phyloP scores from a whole-genome alignment of 2,329 filamentous ascomycete species.

The Colletotrichum spaethianum region DNA sequence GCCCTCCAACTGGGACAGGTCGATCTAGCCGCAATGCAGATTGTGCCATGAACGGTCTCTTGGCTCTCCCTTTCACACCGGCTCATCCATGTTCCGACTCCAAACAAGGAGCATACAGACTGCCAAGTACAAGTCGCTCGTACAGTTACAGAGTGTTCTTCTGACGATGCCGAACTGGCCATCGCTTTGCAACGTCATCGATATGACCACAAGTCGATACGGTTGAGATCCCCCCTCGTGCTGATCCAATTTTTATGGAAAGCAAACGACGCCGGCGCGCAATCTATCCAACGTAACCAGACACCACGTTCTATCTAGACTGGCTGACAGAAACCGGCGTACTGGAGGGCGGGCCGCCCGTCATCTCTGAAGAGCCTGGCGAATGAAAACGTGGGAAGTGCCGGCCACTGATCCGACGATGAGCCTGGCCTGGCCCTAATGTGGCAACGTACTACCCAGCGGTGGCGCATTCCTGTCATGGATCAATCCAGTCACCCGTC shows the following conservation, averaged over 20 bases:
- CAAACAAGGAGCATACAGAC: background rate
- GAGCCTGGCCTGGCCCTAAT: background rate
- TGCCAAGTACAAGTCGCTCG: no score
- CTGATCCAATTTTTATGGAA: background rate
- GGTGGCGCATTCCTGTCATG: constrained; percentile 10
- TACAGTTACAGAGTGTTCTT: background rate
- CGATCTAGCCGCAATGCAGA: background rate
- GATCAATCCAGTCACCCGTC: constrained; percentile 1
- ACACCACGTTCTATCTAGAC: no score
- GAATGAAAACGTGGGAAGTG: background rate
- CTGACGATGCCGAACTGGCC: background rate
- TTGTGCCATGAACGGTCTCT: background rate
- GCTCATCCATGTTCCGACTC: background rate
- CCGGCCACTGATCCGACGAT: background rate
- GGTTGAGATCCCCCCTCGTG: background rate
- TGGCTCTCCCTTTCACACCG: background rate
- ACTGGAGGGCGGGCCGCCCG: background rate
- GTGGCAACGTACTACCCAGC: background rate
- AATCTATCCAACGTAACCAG: background rate
- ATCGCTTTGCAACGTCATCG: background rate
- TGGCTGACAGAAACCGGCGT: no score
- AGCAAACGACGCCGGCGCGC: background rate
- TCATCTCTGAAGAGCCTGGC: background rate
- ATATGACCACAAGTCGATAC: background rate
- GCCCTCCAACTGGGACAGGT: background rate